A percentile compares a stretch with the other conserved stretches of the same genome.
Evolutionary conservation across 352 stramenopile species (phyloP).

Genomic region (Blastocystis sp.): DNA sequence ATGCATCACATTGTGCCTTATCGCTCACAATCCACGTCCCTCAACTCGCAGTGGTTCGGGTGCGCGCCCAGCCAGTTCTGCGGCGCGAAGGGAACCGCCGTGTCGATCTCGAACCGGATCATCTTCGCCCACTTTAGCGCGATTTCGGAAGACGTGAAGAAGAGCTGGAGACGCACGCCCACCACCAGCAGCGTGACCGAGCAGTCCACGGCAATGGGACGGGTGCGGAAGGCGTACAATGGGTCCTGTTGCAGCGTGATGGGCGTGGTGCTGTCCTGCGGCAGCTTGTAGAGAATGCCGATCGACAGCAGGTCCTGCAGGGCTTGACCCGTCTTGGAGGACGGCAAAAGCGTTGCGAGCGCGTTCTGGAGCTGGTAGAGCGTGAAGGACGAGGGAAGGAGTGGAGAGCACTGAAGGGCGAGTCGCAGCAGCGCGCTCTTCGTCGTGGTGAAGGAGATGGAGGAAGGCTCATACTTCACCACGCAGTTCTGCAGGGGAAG

Average conservation of each 20-base stretch:
- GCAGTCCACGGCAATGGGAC: conserved; percentile 21
- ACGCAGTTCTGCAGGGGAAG: conserved; percentile 9
- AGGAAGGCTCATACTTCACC: background rate
- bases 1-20: background rate
- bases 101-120: conserved; percentile 45
- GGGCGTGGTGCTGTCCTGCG: background rate
- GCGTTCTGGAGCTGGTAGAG: background rate
- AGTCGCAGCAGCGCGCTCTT: background rate
- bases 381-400: background rate
- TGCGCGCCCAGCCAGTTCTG: conserved; percentile 27
- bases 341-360: background rate
- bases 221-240: conserved; percentile 14
- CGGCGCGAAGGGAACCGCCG: background rate
- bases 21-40: conserved; percentile 27
- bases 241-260: conserved; percentile 23
- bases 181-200: conserved; percentile 1
- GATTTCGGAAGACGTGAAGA: conserved; percentile 29
- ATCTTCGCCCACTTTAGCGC: conserved; percentile 44
- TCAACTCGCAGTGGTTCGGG: background rate
- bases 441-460: background rate
- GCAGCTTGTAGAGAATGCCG: conserved; percentile 28
- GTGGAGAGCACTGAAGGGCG: background rate
- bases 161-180: background rate
- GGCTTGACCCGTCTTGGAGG: background rate
- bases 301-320: conserved; percentile 6